Evolutionary conservation across 257 asterid species (phyloP), one percentile per base, ranked within the genome.

Genomic region (Solanum commersonii): DNA sequence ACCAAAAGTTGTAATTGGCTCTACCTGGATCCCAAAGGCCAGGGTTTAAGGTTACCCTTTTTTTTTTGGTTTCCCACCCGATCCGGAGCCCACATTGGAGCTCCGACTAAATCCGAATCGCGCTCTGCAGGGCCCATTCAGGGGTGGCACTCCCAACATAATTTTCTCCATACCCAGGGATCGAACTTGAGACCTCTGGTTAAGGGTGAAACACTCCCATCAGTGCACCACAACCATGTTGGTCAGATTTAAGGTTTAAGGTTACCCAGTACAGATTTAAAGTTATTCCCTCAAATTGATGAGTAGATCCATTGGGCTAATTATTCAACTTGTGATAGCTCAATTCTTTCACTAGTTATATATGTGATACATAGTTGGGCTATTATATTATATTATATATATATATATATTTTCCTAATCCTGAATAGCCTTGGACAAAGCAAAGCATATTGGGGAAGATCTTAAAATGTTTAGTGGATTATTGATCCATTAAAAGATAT

Each of bases 11-110:
- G 22, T 44, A 86, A 89, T 31, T 77, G 90, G 88, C 95, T 88
- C 91, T 84, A 15, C 70, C 63, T 68, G 87, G 59, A 83, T 60
- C 91, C 92, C 92, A 90, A 92, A 85, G 93, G 96, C 87, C 94
- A 7, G 29, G 65, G 33, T 89, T 90, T 90, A 70, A 82, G 86
- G 90, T 59, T 68, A 4, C 49, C 5, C 16, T 11, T 38, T 38
- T 40, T 40, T 38, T 38, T 38, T 38, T 38, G 12, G 44, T 40
- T 40, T 9, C 44, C 44, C 44, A 40, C 0, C 44, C 44, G 4
- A 1, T 2, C 12, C 1, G 44, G 44, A 38, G 44, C 4, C 44
- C 44, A 38, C 44, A 38, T 40, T 40, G 44, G 44, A 40, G 12
- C 12, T 40, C 12, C 44, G 44, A 40, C 4, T 40, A 40, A 40